These are phyloP conservation scores for Pythium biforme DNA, from an alignment of 352 stramenopile species.

Conservation along the genomic window DNA sequence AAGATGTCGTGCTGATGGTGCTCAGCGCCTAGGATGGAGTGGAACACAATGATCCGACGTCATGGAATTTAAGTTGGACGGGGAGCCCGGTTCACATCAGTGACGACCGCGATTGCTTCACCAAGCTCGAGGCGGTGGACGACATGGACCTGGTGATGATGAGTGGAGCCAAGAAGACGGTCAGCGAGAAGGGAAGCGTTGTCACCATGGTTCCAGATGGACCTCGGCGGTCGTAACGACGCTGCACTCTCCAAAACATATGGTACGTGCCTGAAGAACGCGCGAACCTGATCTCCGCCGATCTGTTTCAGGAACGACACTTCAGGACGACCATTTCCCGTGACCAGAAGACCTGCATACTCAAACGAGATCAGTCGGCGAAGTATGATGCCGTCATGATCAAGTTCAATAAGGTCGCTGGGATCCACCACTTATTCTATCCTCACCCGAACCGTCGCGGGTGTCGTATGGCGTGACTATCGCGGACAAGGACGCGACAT, in stretches of 20 bases:
- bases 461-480: background rate
- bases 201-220: background rate
- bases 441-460: background rate
- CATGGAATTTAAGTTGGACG: constrained; percentile 4
- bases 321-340: background rate
- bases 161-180: background rate
- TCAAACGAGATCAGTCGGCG: background rate
- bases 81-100: constrained; percentile 9
- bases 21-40: background rate
- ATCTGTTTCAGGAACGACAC: background rate
- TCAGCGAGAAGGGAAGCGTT: background rate
- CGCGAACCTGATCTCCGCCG: background rate
- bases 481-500: background rate
- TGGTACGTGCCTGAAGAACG: no score
- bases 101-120: background rate
- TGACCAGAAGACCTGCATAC: background rate
- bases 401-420: background rate
- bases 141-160: background rate
- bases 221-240: background rate
- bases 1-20: background rate
- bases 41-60: background rate
- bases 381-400: background rate
- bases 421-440: background rate
- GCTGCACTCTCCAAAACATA: background rate
- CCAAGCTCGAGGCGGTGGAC: background rate